Percentiles rank a stretch among this genome's conserved stretches.
Evolutionary conservation across 2,329 filamentous ascomycete species (phyloP).

Genomic region (Cordyceps cateniannulata): DNA sequence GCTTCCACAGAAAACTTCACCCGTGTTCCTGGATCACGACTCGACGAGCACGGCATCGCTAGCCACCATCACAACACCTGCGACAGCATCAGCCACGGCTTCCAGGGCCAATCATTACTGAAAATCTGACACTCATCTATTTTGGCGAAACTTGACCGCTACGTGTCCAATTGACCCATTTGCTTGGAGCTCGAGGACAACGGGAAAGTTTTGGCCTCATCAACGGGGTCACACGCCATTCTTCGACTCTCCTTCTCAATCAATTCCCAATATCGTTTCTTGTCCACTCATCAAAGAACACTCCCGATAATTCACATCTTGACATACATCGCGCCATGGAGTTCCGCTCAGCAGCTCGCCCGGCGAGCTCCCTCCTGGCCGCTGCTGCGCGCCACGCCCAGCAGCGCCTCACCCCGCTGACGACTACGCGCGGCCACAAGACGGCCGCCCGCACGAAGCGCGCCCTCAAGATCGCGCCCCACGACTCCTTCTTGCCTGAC

Average conservation of each 20-base stretch:
- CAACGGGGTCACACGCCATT: not conserved
- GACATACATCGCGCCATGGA: slow-evolving; percentile 25
- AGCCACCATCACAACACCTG: not conserved
- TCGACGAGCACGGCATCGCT: not conserved
- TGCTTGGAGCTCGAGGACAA: slow-evolving; percentile 8
- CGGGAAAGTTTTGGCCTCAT: not conserved
- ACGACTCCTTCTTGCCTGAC: slow-evolving; percentile 50
- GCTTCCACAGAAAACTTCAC: slow-evolving; percentile 13
- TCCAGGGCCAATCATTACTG: not conserved
- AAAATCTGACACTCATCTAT: not conserved
- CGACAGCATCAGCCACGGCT: not conserved
- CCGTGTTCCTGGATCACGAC: slow-evolving; percentile 6
- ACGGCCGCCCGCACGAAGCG: slow-evolving; percentile 49
- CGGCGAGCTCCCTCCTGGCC: slow-evolving; percentile 27
- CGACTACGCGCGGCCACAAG: slow-evolving; percentile 37
- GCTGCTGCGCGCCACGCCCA: slow-evolving; percentile 13
- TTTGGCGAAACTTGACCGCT: not conserved
- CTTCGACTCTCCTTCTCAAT: too few species aligned
- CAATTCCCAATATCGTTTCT: not conserved
- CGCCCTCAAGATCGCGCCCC: slow-evolving; percentile 52
- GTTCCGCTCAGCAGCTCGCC: slow-evolving; percentile 28
- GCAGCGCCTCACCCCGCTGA: slow-evolving; percentile 15
- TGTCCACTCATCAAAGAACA: not conserved
- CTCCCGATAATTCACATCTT: not conserved
- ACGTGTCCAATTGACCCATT: slow-evolving; percentile 11